Evolutionary conservation across 805 yeast species (phyloP).

Genomic region (Wickerhamiella allomyrinae): DNA sequence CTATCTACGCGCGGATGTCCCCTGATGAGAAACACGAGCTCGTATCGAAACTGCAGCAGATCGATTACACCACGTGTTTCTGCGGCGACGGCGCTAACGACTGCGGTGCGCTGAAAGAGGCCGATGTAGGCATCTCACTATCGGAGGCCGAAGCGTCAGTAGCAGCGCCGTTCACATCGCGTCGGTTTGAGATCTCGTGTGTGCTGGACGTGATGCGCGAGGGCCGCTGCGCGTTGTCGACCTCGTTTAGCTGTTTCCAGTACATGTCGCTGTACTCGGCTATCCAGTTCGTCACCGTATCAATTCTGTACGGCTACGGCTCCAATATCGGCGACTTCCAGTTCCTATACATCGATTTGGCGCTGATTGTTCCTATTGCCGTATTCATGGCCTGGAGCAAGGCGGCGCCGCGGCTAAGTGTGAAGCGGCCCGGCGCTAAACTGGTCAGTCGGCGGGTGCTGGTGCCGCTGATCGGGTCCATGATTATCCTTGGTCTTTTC

Average conservation of each 20-base stretch:
- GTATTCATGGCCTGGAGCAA: slow-evolving; percentile 94
- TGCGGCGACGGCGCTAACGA: slow-evolving; percentile 99
- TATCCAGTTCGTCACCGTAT: slow-evolving; percentile 81
- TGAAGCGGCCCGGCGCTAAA: slow-evolving; percentile 86
- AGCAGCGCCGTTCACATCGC: slow-evolving; percentile 95
- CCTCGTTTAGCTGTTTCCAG: slow-evolving; percentile 93
- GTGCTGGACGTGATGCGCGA: slow-evolving; percentile 82
- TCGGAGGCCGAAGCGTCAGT: slow-evolving; percentile 98
- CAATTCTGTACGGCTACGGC: slow-evolving; percentile 74
- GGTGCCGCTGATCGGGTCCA: slow-evolving; percentile 68
- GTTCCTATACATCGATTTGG: slow-evolving; percentile 82
- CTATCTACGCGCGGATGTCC: slow-evolving; percentile 91
- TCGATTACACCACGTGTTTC: slow-evolving; percentile 89
- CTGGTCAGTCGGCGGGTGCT: slow-evolving; percentile 78
- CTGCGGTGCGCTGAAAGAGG: slow-evolving; percentile 96
- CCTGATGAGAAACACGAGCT: slow-evolving; percentile 97
- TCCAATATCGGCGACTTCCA: slow-evolving; percentile 94
- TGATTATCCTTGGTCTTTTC: slow-evolving; percentile 44
- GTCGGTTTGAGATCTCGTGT: slow-evolving; percentile 81
- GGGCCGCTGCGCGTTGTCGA: slow-evolving; percentile 88
- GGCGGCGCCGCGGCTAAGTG: slow-evolving; percentile 45
- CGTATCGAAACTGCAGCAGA: slow-evolving; percentile 66
- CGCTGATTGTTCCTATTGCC: slow-evolving; percentile 85
- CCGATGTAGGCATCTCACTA: slow-evolving; percentile 90
- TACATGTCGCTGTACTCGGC: slow-evolving; percentile 96